Conservation (phyloP, 805 yeast species). For the Candida endomychidarum region DNA sequence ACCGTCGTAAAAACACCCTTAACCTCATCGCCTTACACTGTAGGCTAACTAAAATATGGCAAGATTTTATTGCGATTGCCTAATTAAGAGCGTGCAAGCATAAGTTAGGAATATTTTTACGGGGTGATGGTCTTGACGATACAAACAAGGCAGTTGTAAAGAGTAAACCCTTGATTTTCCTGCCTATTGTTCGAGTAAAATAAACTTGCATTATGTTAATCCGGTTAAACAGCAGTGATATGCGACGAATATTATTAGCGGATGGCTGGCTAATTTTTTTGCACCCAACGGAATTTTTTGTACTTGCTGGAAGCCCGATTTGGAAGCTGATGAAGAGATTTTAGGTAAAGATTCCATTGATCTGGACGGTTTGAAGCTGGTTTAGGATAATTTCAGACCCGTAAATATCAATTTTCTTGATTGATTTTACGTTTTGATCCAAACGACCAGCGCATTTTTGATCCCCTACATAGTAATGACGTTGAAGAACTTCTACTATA, state of each 20-base stretch:
- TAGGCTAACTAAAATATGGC: no score
- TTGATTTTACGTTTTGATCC: constrained; percentile 4
- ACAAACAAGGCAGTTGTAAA: not conserved
- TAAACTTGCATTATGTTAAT: not conserved
- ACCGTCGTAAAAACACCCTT: no score
- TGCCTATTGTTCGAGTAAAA: not conserved
- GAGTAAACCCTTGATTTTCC: not conserved
- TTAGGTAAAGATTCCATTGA: not conserved
- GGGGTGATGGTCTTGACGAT: constrained; percentile 3
- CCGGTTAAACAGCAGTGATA: not conserved
- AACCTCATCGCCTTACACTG: no score
- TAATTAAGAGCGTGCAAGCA: constrained; percentile 1
- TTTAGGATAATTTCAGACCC: constrained; percentile 3
- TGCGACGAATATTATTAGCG: constrained; percentile 7
- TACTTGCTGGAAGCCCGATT: constrained; percentile 2
- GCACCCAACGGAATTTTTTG: not conserved
- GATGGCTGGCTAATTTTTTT: constrained; percentile 7
- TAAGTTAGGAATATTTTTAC: not conserved
- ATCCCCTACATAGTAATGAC: not conserved
- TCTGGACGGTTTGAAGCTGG: constrained; percentile 7
- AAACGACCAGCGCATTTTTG: constrained; percentile 7
- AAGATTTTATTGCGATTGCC: no score
- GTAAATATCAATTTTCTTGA: not conserved
- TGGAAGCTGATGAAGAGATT: not conserved
- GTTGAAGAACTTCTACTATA: not conserved